Conservation (phyloP, 345 rosid species). For the Arabis alpina region DNA sequence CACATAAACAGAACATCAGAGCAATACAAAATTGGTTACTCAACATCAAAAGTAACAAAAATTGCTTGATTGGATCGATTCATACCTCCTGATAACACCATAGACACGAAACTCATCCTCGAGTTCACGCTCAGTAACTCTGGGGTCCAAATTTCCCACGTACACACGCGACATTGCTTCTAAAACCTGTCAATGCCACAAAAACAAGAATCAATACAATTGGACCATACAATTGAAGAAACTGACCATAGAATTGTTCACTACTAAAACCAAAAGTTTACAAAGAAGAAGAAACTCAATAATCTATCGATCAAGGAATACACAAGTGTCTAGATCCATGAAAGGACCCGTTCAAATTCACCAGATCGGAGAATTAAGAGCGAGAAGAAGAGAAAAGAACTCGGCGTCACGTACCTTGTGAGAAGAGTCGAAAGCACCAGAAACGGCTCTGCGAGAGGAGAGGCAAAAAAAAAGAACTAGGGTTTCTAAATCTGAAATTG, state of each 20-base stretch:
- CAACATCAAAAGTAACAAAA: neutral
- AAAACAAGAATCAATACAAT: neutral
- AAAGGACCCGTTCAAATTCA: neutral
- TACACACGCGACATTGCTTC: slow-evolving; percentile 71
- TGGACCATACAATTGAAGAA: too few species aligned
- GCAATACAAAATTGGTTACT: neutral
- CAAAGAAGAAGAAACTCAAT: neutral
- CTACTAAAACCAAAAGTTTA: too few species aligned
- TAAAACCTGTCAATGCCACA: slow-evolving; percentile 36
- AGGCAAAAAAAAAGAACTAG: slow-evolving; percentile 3
- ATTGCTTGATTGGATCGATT: neutral
- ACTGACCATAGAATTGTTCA: neutral
- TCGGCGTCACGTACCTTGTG: slow-evolving; percentile 13
- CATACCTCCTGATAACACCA: slow-evolving; percentile 70
- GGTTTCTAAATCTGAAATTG: slow-evolving; percentile 31
- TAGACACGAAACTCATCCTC: slow-evolving; percentile 74
- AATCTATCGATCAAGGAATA: too few species aligned
- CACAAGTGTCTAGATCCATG: neutral
- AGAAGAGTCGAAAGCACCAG: neutral
- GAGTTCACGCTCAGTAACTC: slow-evolving; percentile 75
- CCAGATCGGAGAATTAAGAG: slow-evolving; percentile 20
- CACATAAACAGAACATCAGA: slow-evolving; percentile 22
- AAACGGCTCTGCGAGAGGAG: neutral
- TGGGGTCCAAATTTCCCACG: slow-evolving; percentile 77
- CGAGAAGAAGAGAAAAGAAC: neutral